These are phyloP conservation scores for Penicillium manginii DNA, from an alignment of 495 filamentous ascomycete species.

Conservation along the genomic window DNA sequence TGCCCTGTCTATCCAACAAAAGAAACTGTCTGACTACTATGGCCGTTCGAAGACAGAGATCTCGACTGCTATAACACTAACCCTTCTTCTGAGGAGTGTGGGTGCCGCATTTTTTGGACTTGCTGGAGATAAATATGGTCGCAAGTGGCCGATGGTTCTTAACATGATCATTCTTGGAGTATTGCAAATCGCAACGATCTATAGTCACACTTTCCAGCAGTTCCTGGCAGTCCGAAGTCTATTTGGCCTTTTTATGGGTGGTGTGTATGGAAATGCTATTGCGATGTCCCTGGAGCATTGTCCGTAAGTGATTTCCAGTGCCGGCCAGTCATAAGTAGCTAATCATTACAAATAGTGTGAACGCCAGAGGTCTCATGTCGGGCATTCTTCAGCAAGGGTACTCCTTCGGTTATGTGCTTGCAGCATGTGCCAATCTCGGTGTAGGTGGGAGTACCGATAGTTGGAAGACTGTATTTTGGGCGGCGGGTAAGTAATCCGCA, in stretches of 20 bases:
- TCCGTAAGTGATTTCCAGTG: conserved; percentile 45
- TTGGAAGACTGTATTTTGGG: conserved; percentile 70
- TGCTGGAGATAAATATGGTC: conserved; percentile 72
- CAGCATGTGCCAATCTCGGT: conserved; percentile 70
- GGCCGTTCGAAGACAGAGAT: conserved; percentile 66
- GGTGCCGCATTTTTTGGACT: conserved; percentile 74
- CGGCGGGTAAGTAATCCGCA: conserved; percentile 39
- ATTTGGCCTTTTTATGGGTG: conserved; percentile 84
- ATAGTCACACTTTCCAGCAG: conserved; percentile 63
- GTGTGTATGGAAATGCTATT: conserved; percentile 80
- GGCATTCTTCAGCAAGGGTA: conserved; percentile 81
- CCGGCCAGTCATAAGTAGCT: not conserved
- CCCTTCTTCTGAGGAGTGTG: conserved; percentile 68
- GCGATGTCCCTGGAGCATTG: conserved; percentile 81
- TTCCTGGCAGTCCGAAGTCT: conserved; percentile 71
- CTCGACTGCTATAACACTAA: conserved; percentile 73
- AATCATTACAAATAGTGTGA: conserved; percentile 28
- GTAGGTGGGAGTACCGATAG: conserved; percentile 58
- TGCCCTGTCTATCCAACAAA: conserved; percentile 71
- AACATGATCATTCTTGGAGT: conserved; percentile 68
- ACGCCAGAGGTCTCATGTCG: conserved; percentile 75
- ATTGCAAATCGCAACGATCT: conserved; percentile 75
- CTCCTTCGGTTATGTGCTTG: conserved; percentile 73
- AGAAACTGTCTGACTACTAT: conserved; percentile 71
- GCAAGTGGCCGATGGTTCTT: conserved; percentile 79